Evolutionary conservation across 2,329 filamentous ascomycete species (phyloP).

Genomic region (Fusarium nisikadoi): DNA sequence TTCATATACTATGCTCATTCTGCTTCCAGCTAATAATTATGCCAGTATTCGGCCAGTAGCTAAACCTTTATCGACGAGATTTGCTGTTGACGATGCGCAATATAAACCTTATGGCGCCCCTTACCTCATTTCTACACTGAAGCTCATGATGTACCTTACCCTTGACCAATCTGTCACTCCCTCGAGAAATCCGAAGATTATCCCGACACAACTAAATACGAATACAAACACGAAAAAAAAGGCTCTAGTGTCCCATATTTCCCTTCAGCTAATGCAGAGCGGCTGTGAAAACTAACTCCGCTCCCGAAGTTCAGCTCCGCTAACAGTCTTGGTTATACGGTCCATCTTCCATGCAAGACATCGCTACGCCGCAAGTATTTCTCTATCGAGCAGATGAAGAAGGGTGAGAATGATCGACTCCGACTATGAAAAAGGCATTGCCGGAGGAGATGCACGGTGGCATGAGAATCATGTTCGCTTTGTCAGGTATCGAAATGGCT

Average conservation of each 20-base stretch:
- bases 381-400: not conserved
- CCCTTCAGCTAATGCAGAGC: not conserved
- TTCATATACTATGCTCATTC: too few relatives aligned
- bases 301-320: not conserved
- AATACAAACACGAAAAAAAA: not conserved
- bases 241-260: not conserved
- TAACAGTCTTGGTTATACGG: not conserved
- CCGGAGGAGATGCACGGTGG: not conserved
- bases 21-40: rapidly evolving
- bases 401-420: not conserved
- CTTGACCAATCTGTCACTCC: rapidly evolving
- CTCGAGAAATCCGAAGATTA: not conserved
- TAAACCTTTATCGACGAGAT: not conserved
- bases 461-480: not conserved
- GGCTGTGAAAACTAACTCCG: too few relatives aligned
- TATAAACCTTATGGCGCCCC: not conserved
- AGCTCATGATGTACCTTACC: rapidly evolving
- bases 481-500: not conserved
- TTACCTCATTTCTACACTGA: rapidly evolving
- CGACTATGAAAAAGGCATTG: not conserved
- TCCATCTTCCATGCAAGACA: rapidly evolving
- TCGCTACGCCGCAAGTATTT: not conserved
- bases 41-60: rapidly evolving
- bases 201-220: not conserved
- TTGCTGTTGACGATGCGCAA: rapidly evolving